phyloP scores from a whole-genome alignment of 371 early-diverging fungal genomes.

The Basidiobolus heterosporus region DNA sequence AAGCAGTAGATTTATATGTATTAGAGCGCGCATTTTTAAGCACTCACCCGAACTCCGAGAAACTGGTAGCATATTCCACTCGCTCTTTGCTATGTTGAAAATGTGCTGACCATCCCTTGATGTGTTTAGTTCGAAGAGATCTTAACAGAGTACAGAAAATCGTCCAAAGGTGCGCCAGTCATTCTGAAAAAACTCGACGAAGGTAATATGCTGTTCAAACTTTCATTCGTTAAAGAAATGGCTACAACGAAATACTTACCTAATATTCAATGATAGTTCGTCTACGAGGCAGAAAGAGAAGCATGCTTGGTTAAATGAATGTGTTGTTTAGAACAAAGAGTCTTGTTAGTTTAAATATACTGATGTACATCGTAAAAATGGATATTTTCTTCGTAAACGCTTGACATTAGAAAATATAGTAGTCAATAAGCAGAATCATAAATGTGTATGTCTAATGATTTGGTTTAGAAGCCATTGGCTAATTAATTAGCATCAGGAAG shows the following conservation, averaged over 20 bases:
- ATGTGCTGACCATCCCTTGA: neutral
- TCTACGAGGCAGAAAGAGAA: constrained; percentile 77
- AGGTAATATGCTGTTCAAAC: constrained; percentile 26
- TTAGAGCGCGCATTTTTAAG: constrained; percentile 88
- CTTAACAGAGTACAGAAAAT: constrained; percentile 38
- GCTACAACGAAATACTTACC: neutral
- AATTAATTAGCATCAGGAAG: too few species aligned
- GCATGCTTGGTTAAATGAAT: constrained; percentile 55
- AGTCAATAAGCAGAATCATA: too few species aligned
- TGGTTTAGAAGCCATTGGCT: too few species aligned
- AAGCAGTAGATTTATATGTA: constrained; percentile 97
- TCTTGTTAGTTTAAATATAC: too few species aligned
- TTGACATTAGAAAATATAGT: too few species aligned
- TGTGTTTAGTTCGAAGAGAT: constrained; percentile 48
- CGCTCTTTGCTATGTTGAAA: neutral
- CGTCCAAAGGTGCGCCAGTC: constrained; percentile 26
- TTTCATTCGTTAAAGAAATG: neutral
- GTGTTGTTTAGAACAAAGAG: too few species aligned
- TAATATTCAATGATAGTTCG: constrained; percentile 38
- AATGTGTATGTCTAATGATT: too few species aligned
- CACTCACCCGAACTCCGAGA: constrained; percentile 70
- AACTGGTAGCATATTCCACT: constrained; percentile 28
- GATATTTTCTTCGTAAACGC: too few species aligned
- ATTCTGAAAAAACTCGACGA: constrained; percentile 65
- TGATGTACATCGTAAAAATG: too few species aligned